These are phyloP conservation scores for Thalassiosira hispida DNA, from an alignment of 352 stramenopile genomes.

Conservation along the genomic window DNA sequence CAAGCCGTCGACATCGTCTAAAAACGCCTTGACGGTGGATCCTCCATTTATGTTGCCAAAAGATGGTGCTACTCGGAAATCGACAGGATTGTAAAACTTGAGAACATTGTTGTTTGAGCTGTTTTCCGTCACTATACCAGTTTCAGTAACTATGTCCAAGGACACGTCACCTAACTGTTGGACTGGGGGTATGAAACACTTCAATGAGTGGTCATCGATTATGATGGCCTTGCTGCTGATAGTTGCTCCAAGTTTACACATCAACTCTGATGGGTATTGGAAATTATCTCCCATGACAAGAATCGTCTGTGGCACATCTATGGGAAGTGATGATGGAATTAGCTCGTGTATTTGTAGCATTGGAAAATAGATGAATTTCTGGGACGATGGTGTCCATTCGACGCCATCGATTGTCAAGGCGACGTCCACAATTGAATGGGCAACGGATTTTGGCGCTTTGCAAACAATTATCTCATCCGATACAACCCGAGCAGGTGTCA, in stretches of 20 bases:
- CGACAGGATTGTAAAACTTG: neutral
- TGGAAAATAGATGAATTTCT: conserved; percentile 15
- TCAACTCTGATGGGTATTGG: neutral
- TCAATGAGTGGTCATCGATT: conserved; percentile 5
- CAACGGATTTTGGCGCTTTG: conserved; percentile 2
- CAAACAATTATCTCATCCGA: conserved; percentile 11
- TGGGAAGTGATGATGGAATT: neutral
- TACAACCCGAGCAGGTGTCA: neutral
- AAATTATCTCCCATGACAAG: conserved; percentile 12
- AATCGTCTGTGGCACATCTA: conserved; percentile 2
- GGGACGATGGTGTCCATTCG: conserved; percentile 11
- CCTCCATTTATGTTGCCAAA: conserved; percentile 15
- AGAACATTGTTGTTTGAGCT: conserved; percentile 2
- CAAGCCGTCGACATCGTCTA: neutral
- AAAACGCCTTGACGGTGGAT: neutral
- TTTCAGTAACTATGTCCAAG: conserved; percentile 19
- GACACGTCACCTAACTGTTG: neutral
- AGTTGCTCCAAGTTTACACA: conserved; percentile 8
- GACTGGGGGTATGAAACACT: conserved; percentile 10
- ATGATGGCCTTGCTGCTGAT: conserved; percentile 1
- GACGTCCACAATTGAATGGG: conserved; percentile 3
- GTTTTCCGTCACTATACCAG: conserved; percentile 11
- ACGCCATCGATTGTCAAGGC: conserved; percentile 12
- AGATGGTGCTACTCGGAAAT: conserved; percentile 13
- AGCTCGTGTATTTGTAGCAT: conserved; percentile 9